These are phyloP conservation scores for Trichoderma arundinaceum DNA, from an alignment of 2,329 filamentous ascomycete species.

Conservation along the genomic window DNA sequence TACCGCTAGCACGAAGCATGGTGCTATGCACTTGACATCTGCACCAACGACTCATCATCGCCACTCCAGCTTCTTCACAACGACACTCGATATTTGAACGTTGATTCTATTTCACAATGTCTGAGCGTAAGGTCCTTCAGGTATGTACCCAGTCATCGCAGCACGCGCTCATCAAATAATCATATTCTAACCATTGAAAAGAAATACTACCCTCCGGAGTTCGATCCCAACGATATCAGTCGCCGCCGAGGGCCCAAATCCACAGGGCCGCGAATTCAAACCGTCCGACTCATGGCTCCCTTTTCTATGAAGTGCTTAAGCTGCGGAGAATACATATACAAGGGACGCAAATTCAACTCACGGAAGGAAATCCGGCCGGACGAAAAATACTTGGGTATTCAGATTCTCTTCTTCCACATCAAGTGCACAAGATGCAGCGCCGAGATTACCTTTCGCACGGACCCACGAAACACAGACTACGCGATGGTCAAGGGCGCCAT, in stretches of 20 bases:
- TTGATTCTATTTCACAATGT: slow-evolving; percentile 62
- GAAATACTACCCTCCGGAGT: slow-evolving; percentile 76
- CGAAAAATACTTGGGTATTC: slow-evolving; percentile 86
- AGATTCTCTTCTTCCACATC: slow-evolving; percentile 83
- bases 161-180: background rate
- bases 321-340: slow-evolving; percentile 82
- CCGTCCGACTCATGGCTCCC: slow-evolving; percentile 79
- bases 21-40: background rate
- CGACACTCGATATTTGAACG: background rate
- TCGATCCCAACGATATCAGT: slow-evolving; percentile 83
- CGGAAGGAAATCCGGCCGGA: slow-evolving; percentile 88
- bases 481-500: slow-evolving; percentile 80
- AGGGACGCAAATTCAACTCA: slow-evolving; percentile 93
- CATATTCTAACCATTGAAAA: slow-evolving; percentile 36
- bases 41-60: slow-evolving; percentile 2
- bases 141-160: slow-evolving; percentile 30
- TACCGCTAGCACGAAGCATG: background rate
- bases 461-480: slow-evolving; percentile 95
- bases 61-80: background rate
- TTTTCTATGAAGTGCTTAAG: slow-evolving; percentile 53
- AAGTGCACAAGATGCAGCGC: slow-evolving; percentile 83
- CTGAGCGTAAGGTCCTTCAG: slow-evolving; percentile 79
- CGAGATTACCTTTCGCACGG: slow-evolving; percentile 92
- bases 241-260: slow-evolving; percentile 73
- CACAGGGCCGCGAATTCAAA: slow-evolving; percentile 79